phyloP scores from a whole-genome alignment of 2,329 filamentous ascomycete species.

The Incumbomyces delicatus region DNA sequence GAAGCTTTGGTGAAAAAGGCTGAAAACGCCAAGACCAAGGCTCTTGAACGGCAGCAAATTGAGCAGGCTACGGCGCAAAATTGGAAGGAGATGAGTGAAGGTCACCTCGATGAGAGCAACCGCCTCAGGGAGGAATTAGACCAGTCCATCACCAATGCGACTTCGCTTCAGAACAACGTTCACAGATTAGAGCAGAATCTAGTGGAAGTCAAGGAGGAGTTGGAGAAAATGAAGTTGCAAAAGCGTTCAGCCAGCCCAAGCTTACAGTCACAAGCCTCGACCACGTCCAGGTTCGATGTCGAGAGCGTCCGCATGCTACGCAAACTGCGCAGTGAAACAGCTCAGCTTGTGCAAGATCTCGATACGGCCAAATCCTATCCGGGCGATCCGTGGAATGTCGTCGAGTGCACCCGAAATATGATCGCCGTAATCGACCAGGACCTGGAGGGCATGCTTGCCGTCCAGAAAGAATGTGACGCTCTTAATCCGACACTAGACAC shows the following conservation, averaged over 20 bases:
- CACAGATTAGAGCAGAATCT: constrained; percentile 6
- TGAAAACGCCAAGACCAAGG: constrained; percentile 1
- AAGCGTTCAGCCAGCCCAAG: constrained; percentile 5
- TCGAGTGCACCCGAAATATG: constrained; percentile 34
- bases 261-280: constrained; percentile 1
- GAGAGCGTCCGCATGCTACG: constrained; percentile 4
- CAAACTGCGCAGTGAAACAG: constrained; percentile 3
- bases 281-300: constrained; percentile 1
- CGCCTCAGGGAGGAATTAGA: constrained; percentile 4
- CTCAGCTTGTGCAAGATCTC: constrained; percentile 7
- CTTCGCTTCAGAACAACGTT: constrained; percentile 2
- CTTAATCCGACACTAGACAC: constrained; percentile 1
- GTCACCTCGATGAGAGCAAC: constrained; percentile 5
- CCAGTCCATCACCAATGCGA: not conserved
- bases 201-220: constrained; percentile 1
- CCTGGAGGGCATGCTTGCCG: constrained; percentile 1
- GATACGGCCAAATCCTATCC: constrained; percentile 3
- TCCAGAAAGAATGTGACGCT: not conserved
- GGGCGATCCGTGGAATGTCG: constrained; percentile 5
- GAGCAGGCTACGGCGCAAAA: constrained; percentile 7
- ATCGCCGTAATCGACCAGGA: constrained; percentile 43
- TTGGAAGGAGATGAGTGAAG: constrained; percentile 7
- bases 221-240: not conserved
- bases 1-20: constrained; percentile 4
- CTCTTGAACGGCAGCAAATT: constrained; percentile 4